Conservation (phyloP, 805 yeast genomes). For the Maudiozyma barnettii region DNA sequence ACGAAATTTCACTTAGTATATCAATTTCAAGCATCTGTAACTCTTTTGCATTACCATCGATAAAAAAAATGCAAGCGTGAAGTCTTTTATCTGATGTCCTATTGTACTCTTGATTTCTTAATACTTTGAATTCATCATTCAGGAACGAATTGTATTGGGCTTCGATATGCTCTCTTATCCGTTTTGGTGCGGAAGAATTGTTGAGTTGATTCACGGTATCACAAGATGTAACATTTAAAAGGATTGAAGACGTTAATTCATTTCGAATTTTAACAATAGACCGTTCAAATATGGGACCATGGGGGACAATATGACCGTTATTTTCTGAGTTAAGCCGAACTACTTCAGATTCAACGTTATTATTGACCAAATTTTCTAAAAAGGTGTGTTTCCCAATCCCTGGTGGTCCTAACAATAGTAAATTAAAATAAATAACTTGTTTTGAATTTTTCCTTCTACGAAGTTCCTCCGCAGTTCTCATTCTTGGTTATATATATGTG, state of each 20-base stretch:
- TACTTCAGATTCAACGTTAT: not conserved
- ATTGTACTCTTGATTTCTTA: slow-evolving; percentile 44
- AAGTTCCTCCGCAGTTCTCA: slow-evolving; percentile 29
- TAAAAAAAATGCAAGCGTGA: slow-evolving; percentile 69
- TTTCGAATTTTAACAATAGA: slow-evolving; percentile 1
- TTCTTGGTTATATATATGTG: not conserved
- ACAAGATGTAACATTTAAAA: slow-evolving; percentile 49
- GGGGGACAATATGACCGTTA: not conserved
- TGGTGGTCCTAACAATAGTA: slow-evolving; percentile 62
- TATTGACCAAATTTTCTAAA: slow-evolving; percentile 42
- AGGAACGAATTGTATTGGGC: slow-evolving; percentile 63
- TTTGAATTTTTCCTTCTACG: slow-evolving; percentile 55
- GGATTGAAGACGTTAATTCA: slow-evolving; percentile 23
- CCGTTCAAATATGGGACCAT: not conserved
- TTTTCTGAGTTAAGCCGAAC: not conserved
- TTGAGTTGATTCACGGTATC: slow-evolving; percentile 35
- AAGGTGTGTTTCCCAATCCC: slow-evolving; percentile 72
- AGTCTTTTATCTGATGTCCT: slow-evolving; percentile 55
- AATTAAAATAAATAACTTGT: slow-evolving; percentile 51
- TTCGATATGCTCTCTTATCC: slow-evolving; percentile 53
- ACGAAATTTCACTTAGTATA: slow-evolving; percentile 58
- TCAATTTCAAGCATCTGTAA: slow-evolving; percentile 44
- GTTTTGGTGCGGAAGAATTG: slow-evolving; percentile 40
- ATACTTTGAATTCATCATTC: slow-evolving; percentile 65
- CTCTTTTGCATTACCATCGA: slow-evolving; percentile 50